Base-by-base conservation (phyloP, 75 land plant genomes). In the Gnetum montanum region DNA sequence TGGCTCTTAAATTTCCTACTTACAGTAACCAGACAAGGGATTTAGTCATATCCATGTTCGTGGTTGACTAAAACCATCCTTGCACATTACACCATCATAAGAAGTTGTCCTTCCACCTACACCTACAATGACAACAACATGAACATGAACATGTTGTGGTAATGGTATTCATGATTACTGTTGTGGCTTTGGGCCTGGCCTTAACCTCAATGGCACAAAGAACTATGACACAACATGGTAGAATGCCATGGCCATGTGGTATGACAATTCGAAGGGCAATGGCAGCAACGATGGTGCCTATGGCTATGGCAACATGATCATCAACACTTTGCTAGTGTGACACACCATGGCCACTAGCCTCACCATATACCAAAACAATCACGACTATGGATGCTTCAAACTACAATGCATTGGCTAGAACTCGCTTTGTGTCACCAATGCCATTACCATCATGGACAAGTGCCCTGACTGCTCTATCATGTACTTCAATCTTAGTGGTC, bases 271-370 rank as follows among this genome's bases (percentile, higher is more conserved):
- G 7, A 24, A 56, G n/a, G 90, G 90, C 12, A 68, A 63, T 36
- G 90, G 90, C 13, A 74, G 76, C 18, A 68, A 70, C 46, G 85
- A 90, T 33, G 95, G 95, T 10, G 90, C 95, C 23, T 89, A 90
- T 61, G 95, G 90, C 0, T 89, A 81, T 57, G 70, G 70, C 0
- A 63, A 22, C 20, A 57, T 43, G 11, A 85, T 89, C 16, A 59
- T 23, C 6, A 33, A 63, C n/a, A 34, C 77, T 10, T 86, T 86
- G 12, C 79, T 78, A 36, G 69, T 69, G 0, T 48, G 66, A 8
- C 43, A 67, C 52, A 51, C 85, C 1, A 51, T 80, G 1, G 95
- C 95, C 0, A 86, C 81, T 27, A 73, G 77, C 34, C 80, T 77
- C 11, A 49, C 66, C 37, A 37, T 89, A 11, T 89, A 67, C 71